A percentile compares a stretch with the other conserved stretches of the same genome.
Evolutionary conservation across 257 asterid genomes (phyloP).

Genomic region (Vinca minor): DNA sequence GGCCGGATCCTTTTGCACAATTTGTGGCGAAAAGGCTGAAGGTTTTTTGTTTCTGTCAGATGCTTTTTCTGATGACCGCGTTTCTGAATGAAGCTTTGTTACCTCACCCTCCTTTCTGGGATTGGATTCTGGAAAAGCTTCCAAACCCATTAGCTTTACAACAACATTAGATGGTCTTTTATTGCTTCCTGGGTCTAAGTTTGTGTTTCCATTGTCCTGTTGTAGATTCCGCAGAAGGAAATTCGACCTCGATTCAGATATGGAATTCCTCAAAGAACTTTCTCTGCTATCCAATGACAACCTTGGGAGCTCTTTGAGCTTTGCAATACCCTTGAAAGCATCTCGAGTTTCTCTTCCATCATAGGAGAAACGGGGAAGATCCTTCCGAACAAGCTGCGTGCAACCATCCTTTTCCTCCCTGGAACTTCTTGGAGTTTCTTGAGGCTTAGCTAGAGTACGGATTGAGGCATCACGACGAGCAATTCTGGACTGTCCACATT

Average conservation of each 20-base stretch:
- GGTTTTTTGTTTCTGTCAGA: conserved; percentile 30
- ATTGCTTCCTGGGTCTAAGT: conserved; percentile 44
- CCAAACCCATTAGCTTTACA: conserved; percentile 94
- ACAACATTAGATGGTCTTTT: conserved; percentile 55
- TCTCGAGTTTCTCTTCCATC: conserved; percentile 76
- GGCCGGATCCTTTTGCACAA: conserved; percentile 31
- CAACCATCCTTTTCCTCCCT: conserved; percentile 32
- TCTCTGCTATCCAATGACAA: conserved; percentile 82
- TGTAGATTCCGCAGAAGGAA: conserved; percentile 31
- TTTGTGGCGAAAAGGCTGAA: conserved; percentile 29
- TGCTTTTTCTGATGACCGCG: conserved; percentile 19
- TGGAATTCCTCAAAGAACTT: conserved; percentile 41
- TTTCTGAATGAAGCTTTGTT: conserved; percentile 22
- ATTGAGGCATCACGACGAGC: conserved; percentile 24
- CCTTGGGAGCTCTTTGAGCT: conserved; percentile 68
- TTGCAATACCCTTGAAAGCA: conserved; percentile 31
- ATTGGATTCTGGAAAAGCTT: conserved; percentile 41
- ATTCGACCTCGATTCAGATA: conserved; percentile 44
- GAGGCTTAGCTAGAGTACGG: conserved; percentile 30
- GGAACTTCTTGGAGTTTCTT: conserved; percentile 27
- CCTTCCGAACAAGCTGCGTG: conserved; percentile 23
- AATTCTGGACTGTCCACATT: conserved; percentile 30
- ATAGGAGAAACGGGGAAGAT: conserved; percentile 65
- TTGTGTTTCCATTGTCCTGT: conserved; percentile 27
- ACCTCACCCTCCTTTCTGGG: conserved; percentile 29